Evolutionary conservation across 306 rosid species (phyloP), one percentile per base, ranked within the genome.

Genomic region (Erythrophleum fordii): DNA sequence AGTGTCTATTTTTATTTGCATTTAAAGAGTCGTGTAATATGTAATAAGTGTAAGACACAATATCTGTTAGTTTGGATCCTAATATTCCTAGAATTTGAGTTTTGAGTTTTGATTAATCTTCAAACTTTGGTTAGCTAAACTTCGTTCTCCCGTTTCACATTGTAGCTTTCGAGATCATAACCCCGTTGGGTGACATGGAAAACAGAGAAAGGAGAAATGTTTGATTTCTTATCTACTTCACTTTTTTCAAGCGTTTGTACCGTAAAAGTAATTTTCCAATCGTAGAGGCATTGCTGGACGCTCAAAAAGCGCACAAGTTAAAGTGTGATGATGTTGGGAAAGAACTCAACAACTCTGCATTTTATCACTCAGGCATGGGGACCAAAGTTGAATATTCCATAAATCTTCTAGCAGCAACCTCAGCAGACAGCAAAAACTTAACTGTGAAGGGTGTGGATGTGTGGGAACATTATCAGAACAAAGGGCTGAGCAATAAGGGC

Each of bases 281-380:
- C 4, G 12, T 5, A 68, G 69, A 17, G 68, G 35, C 35, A 55
- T n/a, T 52, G 75, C 17, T 42, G 69, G 52, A 53, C 69, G 55
- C 29, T 70, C 20, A 71, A 25, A 25, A 53, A 29, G 64, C 41
- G 52, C 31, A 20, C 53, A 64, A 58, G 39, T 62, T 64, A 37
- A 76, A 59, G 37, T 35, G 58, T 58, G 49, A 70, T 44, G 45
- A 65, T 56, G 42, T 3, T 51, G 72, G 69, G 51, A 35, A 71
- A 81, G 12, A 28, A 20, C 11, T 29, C 45, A 69, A 35, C 64
- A 81, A 35, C 28, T 75, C 20, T 23, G 23, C 55, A 73, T 48
- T 70, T 45, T 71, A 49, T 77, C 53, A 73, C 84, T 51, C 97
- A 95, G 99, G 91, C 69, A 95, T 95, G 99, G 98, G 98, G 89